Conservation (phyloP, 176 grass and related monocot species). For the Saccharum officinarum region DNA sequence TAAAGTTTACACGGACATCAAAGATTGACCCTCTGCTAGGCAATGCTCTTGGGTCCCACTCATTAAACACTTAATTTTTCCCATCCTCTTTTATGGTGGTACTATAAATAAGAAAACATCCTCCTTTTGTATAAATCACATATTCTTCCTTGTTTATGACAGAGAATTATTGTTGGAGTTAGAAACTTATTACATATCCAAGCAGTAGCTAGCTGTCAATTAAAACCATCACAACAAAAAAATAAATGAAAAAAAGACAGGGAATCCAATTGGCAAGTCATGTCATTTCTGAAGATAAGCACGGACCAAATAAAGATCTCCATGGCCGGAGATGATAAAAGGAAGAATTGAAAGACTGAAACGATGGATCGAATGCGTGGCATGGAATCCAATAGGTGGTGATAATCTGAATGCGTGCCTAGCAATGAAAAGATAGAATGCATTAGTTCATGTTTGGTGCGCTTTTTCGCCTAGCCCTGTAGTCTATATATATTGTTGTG, state of each 20-base stretch:
- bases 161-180: background rate
- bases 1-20: background rate
- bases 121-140: background rate
- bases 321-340: background rate
- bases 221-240: background rate
- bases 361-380: background rate
- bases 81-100: background rate
- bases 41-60: background rate
- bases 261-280: background rate
- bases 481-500: background rate
- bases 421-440: background rate
- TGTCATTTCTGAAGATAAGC: conserved; percentile 29
- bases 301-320: conserved; percentile 21
- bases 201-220: background rate
- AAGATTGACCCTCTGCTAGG: background rate
- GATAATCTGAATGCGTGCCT: background rate
- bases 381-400: conserved; percentile 3
- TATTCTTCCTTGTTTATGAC: background rate
- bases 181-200: background rate
- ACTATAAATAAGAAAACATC: background rate
- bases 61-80: background rate
- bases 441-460: background rate
- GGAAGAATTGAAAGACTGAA: background rate
- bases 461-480: background rate
- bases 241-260: background rate